Evolutionary conservation across 352 stramenopile species (phyloP), one percentile per base, ranked within the genome.

Genomic region (Elongisporangium undulatum): DNA sequence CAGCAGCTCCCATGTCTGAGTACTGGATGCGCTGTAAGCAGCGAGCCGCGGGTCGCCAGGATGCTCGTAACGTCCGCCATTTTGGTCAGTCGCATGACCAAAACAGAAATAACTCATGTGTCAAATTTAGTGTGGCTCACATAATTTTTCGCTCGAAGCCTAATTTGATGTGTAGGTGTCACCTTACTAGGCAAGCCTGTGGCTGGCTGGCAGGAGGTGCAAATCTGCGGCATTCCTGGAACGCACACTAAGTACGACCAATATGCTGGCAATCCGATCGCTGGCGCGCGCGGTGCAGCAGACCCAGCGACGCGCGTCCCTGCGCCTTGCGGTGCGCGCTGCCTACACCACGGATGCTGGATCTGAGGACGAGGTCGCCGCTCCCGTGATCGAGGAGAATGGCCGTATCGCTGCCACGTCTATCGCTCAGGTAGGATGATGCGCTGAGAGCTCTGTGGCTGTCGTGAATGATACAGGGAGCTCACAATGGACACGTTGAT

Each of bases 201-300:
- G 41, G 58, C 63, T 69, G 58, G 58, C 69, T 64, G 58, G 49
- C 49, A 70, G 41, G 56, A 51, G 34, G 49, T 29, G 24, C 68
- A 67, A 62, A 65, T 69, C 61, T 57, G 59, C 49, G n/a, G 55
- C 56, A 49, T 51, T 51, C 29, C 58, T 58, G 55, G 56, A 41
- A 68, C 19, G 12, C 17, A 55, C 55, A 53, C 29, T 20, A 51
- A 15, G 16, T 68, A 52, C 51, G 51, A 59, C 29, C 16, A 62
- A 48, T 49, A 89, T 85, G 68, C 75, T 90, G 71, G 61, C 75
- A 53, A 76, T 87, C 68, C 81, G 81, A 22, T 67, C 79, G 69
- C 66, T 91, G 62, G 67, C 67, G 63, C 49, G 51, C 61, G 67
- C 70, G 45, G 52, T 79, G 63, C 68, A 69, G 49, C 55, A 49